Percentiles rank a stretch among this genome's conserved stretches.
Conservation (phyloP, 1,139 yeast genomes). For the Taphrina confusa region DNA sequence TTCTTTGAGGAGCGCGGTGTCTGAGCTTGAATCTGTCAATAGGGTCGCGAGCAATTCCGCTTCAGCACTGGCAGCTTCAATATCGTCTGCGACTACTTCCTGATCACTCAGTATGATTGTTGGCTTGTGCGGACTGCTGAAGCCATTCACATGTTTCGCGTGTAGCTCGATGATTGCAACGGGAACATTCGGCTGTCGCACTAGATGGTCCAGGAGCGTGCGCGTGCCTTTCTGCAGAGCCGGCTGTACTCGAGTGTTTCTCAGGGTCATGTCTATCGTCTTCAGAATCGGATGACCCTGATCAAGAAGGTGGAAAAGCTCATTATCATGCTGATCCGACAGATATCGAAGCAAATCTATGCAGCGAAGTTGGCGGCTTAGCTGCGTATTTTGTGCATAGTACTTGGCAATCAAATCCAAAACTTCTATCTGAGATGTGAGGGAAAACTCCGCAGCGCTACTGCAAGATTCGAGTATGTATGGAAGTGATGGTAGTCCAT, state of each 20-base stretch:
- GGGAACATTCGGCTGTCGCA: slow-evolving; percentile 24
- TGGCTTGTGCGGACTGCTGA: slow-evolving; percentile 17
- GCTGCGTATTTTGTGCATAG: slow-evolving; percentile 10
- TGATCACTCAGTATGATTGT: slow-evolving; percentile 17
- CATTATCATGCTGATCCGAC: slow-evolving; percentile 22
- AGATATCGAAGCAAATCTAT: slow-evolving; percentile 29
- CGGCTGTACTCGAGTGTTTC: slow-evolving; percentile 4
- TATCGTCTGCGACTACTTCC: slow-evolving; percentile 16
- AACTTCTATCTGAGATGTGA: slow-evolving; percentile 19
- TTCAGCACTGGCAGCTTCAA: slow-evolving; percentile 22
- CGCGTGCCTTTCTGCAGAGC: slow-evolving; percentile 26
- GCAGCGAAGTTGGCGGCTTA: slow-evolving; percentile 20
- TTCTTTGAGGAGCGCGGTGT: slow-evolving; percentile 9
- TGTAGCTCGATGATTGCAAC: slow-evolving; percentile 21
- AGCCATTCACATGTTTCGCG: slow-evolving; percentile 17
- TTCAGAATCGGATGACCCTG: slow-evolving; percentile 13
- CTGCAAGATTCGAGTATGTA: slow-evolving; percentile 24
- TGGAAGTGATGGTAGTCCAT: slow-evolving; percentile 23
- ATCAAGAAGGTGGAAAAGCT: slow-evolving; percentile 13
- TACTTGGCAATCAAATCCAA: slow-evolving; percentile 23
- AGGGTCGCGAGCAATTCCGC: slow-evolving; percentile 18
- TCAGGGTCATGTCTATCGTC: slow-evolving; percentile 15
- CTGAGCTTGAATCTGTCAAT: slow-evolving; percentile 10
- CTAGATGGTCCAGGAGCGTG: slow-evolving; percentile 24
- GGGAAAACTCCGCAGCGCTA: slow-evolving; percentile 12